Conservation (phyloP, 345 rosid genomes). For the Turnera subulata region DNA sequence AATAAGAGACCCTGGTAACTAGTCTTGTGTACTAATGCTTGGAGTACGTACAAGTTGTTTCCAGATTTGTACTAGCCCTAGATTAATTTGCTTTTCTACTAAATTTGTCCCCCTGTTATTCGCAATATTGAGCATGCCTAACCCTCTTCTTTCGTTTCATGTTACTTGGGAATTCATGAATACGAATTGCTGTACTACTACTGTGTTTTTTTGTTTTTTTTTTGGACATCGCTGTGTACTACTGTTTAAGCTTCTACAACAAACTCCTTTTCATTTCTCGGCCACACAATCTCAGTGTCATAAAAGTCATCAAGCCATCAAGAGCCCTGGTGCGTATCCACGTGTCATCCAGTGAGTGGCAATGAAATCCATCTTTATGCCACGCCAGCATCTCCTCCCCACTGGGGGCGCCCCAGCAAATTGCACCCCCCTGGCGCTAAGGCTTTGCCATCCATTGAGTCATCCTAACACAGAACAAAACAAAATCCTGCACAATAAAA, state of each 20-base stretch:
- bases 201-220: background rate
- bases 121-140: too few species aligned
- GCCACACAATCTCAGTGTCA: slow-evolving; percentile 39
- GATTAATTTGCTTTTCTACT: too few species aligned
- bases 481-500: slow-evolving; percentile 9
- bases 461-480: slow-evolving; percentile 1
- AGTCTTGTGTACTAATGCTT: too few species aligned
- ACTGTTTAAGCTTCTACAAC: slow-evolving; percentile 1
- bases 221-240: background rate
- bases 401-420: slow-evolving; percentile 22
- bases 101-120: too few species aligned
- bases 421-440: slow-evolving; percentile 21
- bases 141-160: too few species aligned
- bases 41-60: too few species aligned
- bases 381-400: slow-evolving; percentile 40
- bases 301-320: slow-evolving; percentile 10
- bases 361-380: slow-evolving; percentile 24
- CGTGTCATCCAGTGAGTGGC: slow-evolving; percentile 49
- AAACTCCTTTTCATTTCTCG: slow-evolving; percentile 21
- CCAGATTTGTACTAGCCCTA: too few species aligned
- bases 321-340: slow-evolving; percentile 23
- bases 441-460: slow-evolving; percentile 17
- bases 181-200: background rate
- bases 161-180: too few species aligned
- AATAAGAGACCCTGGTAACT: too few species aligned